These are phyloP conservation scores for Lachancea mirantina DNA, from an alignment of 805 yeast genomes.

Conservation along the genomic window DNA sequence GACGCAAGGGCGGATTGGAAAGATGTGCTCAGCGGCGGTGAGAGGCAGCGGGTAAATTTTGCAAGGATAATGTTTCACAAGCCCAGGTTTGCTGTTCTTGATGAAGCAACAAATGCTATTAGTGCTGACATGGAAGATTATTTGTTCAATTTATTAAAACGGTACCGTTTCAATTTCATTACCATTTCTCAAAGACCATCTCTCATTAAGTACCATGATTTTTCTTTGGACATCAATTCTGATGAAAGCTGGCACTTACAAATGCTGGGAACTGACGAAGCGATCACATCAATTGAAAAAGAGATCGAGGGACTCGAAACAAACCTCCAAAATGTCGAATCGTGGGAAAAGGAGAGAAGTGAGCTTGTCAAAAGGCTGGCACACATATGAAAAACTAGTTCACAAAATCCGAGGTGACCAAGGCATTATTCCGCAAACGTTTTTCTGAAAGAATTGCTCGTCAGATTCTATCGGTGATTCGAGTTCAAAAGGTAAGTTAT, in stretches of 20 bases:
- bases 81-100: conserved; percentile 76
- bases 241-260: conserved; percentile 55
- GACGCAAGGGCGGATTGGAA: conserved; percentile 64
- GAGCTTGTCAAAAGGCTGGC: conserved; percentile 42
- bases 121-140: conserved; percentile 85
- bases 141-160: conserved; percentile 66
- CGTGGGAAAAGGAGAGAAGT: conserved; percentile 51
- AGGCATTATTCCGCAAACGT: conserved; percentile 26
- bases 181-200: conserved; percentile 81
- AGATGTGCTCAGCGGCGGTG: conserved; percentile 94
- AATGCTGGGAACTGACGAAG: conserved; percentile 57
- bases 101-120: conserved; percentile 92
- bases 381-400: conserved; percentile 8
- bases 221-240: conserved; percentile 58
- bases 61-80: conserved; percentile 77
- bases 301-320: conserved; percentile 63
- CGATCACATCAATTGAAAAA: conserved; percentile 59
- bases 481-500: conserved; percentile 19
- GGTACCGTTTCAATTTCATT: conserved; percentile 64
- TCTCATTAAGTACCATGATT: conserved; percentile 77
- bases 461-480: conserved; percentile 11
- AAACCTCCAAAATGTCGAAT: conserved; percentile 51
- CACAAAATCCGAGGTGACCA: too few relatives aligned
- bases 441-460: conserved; percentile 14
- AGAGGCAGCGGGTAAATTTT: conserved; percentile 81